Conservation (phyloP, 1,284 basidiomycete genomes). For the Pholiota adiposa region DNA sequence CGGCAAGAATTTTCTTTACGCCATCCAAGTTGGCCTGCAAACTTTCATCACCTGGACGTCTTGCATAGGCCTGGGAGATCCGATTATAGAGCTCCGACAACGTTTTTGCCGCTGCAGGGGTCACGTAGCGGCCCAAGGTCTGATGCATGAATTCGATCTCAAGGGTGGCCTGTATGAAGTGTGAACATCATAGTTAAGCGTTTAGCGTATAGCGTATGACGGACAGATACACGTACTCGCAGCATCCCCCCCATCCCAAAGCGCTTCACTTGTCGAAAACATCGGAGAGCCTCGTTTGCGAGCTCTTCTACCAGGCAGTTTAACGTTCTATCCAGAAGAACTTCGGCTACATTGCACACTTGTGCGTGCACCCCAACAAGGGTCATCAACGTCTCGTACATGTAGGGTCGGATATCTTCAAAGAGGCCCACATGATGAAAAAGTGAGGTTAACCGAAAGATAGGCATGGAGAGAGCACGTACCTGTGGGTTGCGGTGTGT, state of each 20-base stretch:
- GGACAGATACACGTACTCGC: conserved; percentile 59
- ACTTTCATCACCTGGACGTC: conserved; percentile 80
- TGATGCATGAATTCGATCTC: conserved; percentile 99
- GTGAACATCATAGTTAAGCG: background rate
- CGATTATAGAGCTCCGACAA: conserved; percentile 93
- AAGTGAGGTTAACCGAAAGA: conserved; percentile 2
- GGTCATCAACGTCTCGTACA: conserved; percentile 88
- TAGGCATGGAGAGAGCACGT: conserved; percentile 25
- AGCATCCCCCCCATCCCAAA: conserved; percentile 99
- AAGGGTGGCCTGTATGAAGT: conserved; percentile 78
- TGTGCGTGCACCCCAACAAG: conserved; percentile 94
- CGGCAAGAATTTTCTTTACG: conserved; percentile 88
- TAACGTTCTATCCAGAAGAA: conserved; percentile 83
- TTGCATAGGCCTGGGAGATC: conserved; percentile 90
- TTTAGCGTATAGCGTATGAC: background rate
- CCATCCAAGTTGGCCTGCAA: conserved; percentile 88
- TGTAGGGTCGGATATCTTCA: conserved; percentile 91
- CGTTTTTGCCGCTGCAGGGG: conserved; percentile 76
- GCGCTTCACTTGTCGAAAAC: conserved; percentile 84
- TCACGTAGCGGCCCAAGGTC: conserved; percentile 88
- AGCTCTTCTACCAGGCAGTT: conserved; percentile 84
- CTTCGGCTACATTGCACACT: conserved; percentile 79
- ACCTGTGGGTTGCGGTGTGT: conserved; percentile 89
- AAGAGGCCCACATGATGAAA: conserved; percentile 6
- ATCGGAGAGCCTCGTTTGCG: conserved; percentile 79